A percentile compares a stretch with the other conserved stretches of the same genome.
These are phyloP conservation scores for Rickenella mellea DNA, from an alignment of 768 basidiomycete species.

Conservation along the genomic window DNA sequence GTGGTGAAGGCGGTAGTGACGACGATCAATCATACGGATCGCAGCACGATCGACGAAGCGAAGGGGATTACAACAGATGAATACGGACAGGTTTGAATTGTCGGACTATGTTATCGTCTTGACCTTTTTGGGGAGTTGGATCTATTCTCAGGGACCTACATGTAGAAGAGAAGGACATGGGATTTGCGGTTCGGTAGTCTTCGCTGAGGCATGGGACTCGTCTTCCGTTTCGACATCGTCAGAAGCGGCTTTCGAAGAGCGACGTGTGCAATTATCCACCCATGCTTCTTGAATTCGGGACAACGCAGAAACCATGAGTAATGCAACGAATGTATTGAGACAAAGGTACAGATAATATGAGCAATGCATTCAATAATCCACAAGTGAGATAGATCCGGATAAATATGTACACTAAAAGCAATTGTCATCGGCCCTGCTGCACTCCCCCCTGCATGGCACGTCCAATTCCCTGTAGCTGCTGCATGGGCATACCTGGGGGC, in stretches of 20 bases:
- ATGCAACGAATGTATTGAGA: conserved; percentile 5
- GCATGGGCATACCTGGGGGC: conserved; percentile 9
- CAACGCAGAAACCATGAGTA: conserved; percentile 5
- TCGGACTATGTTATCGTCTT: too few species aligned
- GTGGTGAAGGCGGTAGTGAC: conserved; percentile 17
- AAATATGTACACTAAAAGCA: conserved; percentile 3
- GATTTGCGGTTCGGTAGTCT: too few species aligned
- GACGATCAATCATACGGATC: conserved; percentile 22
- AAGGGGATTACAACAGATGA: too few species aligned
- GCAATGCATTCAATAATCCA: too few species aligned
- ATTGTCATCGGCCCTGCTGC: conserved; percentile 14
- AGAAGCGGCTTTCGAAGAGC: conserved; percentile 1
- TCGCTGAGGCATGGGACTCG: too few species aligned
- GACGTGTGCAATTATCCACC: conserved; percentile 7
- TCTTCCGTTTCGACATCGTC: conserved; percentile 8
- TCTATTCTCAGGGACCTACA: too few species aligned
- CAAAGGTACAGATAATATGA: too few species aligned
- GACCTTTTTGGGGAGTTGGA: too few species aligned
- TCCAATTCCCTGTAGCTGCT: conserved; percentile 13
- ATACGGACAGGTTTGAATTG: too few species aligned
- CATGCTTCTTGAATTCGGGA: conserved; percentile 10
- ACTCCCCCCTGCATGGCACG: conserved; percentile 15
- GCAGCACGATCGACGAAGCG: conserved; percentile 16
- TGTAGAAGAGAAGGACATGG: too few species aligned
- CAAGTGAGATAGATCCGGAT: too few species aligned